Evolutionary conservation across 495 filamentous ascomycete species (phyloP).

Genomic region (Usnea hakonensis): DNA sequence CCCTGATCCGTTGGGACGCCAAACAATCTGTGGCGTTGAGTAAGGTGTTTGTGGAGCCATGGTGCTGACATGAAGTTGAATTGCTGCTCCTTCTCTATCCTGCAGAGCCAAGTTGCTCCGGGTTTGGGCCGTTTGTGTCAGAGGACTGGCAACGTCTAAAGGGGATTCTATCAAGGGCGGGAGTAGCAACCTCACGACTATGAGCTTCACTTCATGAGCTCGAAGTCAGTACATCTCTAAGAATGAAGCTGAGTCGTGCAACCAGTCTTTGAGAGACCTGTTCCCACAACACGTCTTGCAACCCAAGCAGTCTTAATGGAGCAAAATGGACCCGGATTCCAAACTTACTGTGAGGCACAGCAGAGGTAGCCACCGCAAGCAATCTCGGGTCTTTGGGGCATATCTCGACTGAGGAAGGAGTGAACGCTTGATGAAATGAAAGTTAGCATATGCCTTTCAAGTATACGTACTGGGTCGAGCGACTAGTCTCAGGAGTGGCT

Average conservation of each 20-base stretch:
- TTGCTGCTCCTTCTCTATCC: conserved; percentile 53
- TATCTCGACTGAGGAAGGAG: conserved; percentile 50
- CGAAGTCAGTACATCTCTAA: neutral
- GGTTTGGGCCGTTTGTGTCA: conserved; percentile 45
- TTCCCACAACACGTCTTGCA: no score
- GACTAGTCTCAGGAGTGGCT: no score
- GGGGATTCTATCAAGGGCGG: conserved; percentile 6
- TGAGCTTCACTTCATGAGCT: conserved; percentile 39
- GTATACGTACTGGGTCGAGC: no score
- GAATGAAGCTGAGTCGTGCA: no score
- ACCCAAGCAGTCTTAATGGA: no score
- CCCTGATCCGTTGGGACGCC: conserved; percentile 57
- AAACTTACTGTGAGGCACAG: conserved; percentile 42
- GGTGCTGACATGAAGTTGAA: conserved; percentile 51
- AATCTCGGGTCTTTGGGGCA: conserved; percentile 48
- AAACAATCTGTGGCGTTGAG: conserved; percentile 56
- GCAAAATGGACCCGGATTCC: no score
- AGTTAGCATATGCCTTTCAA: no score
- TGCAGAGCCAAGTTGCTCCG: conserved; percentile 41
- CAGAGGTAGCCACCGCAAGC: conserved; percentile 55
- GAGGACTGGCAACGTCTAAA: conserved; percentile 5
- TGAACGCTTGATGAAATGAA: conserved; percentile 36
- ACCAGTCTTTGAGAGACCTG: no score
- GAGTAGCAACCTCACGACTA: conserved; percentile 50
- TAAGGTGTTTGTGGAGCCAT: conserved; percentile 61